Conservation (phyloP, 1,284 basidiomycete genomes). For the Schizophyllum amplum region DNA sequence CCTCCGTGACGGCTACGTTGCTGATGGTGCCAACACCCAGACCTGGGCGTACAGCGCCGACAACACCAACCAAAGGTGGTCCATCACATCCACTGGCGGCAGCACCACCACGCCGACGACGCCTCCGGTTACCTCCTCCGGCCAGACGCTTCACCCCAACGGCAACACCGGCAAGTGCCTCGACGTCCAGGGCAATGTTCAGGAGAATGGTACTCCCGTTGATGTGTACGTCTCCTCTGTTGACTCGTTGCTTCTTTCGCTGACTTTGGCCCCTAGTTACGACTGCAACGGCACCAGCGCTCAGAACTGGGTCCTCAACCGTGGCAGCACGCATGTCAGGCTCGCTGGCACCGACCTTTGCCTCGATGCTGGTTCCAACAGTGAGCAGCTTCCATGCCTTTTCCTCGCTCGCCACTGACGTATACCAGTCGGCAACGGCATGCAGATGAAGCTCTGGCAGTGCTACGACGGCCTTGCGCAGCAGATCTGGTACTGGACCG, state of each 20-base stretch:
- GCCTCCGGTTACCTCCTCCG: not conserved
- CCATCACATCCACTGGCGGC: not conserved
- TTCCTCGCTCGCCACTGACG: conserved; percentile 8
- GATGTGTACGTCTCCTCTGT: conserved; percentile 17
- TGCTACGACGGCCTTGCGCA: conserved; percentile 15
- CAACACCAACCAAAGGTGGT: not conserved
- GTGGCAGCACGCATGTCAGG: conserved; percentile 5
- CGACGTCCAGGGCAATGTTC: not conserved
- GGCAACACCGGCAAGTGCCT: not conserved
- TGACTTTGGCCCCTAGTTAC: conserved; percentile 24
- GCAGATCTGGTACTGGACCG: conserved; percentile 17
- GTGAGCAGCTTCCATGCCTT: conserved; percentile 11
- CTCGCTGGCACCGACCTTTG: conserved; percentile 1
- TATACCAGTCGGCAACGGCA: conserved; percentile 9
- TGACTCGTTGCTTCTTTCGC: not conserved
- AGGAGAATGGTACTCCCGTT: conserved; percentile 8
- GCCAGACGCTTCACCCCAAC: not conserved
- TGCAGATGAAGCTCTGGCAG: conserved; percentile 17
- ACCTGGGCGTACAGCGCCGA: not conserved
- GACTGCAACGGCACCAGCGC: conserved; percentile 21
- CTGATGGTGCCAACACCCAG: not conserved
- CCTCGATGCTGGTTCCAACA: not conserved
- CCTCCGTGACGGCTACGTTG: not conserved
- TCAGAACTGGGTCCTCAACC: conserved; percentile 19
- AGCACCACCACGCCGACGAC: not conserved